These are phyloP conservation scores for Isabelozyma gotoi DNA, from an alignment of 805 yeast genomes.

Conservation along the genomic window DNA sequence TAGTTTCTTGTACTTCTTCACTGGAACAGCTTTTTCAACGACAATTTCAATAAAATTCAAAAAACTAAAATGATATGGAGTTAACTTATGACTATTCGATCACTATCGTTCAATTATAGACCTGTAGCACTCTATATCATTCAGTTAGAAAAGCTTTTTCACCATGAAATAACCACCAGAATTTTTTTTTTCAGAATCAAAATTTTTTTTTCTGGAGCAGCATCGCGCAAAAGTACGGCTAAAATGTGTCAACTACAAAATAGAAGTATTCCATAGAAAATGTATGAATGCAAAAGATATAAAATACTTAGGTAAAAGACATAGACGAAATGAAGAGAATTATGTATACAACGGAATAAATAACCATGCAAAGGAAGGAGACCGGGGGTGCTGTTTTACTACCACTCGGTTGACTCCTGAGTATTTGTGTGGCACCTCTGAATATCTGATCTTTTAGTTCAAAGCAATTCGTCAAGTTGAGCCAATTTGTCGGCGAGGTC, in stretches of 20 bases:
- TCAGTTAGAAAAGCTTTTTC: not conserved
- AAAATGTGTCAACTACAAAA: too few relatives aligned
- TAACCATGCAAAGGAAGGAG: too few relatives aligned
- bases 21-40: too few relatives aligned
- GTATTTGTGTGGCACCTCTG: too few relatives aligned
- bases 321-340: not conserved
- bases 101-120: not conserved
- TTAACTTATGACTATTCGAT: not conserved
- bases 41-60: not conserved
- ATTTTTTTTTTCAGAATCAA: not conserved
- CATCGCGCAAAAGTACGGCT: not conserved
- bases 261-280: not conserved
- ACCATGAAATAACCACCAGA: not conserved
- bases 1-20: not conserved
- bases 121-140: not conserved
- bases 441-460: not conserved
- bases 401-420: too few relatives aligned
- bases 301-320: not conserved
- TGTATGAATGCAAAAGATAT: not conserved
- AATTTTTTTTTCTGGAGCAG: not conserved
- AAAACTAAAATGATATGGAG: not conserved
- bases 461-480: slow-evolving; percentile 27
- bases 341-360: not conserved
- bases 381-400: too few relatives aligned
- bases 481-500: slow-evolving; percentile 43